Base-by-base conservation (phyloP, 805 yeast genomes). In the Vanderwaltozyma polyspora region DNA sequence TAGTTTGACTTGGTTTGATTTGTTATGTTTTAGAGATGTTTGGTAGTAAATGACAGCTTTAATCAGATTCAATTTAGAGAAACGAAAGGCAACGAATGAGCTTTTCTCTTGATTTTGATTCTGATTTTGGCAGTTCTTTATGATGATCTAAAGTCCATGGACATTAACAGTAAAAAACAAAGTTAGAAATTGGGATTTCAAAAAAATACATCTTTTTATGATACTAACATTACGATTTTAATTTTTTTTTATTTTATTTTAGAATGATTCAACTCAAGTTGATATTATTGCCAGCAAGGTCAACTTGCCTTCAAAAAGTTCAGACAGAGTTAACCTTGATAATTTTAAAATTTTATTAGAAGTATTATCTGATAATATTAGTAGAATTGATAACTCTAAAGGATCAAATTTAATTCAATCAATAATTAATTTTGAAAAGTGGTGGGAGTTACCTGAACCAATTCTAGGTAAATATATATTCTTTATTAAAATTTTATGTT, bases 401-500 rank as follows among this genome's bases (percentile, higher is more conserved):
- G 67, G 79, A 38, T 60, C 62, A 35, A 50, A 67, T 11, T 61
- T 85, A 32, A 70, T 86, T 28, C 60, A 69, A 25, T 67, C 86
- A 15, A 62, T 87, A 22, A 66, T 86, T 31, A 69, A 65, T 39
- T 67, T 79, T 35, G 54, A 55, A 42, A 64, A 67, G 37, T 84
- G 94, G 91, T 65, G 77, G 49, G 62, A 58, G 16, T 45, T 67
- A 23, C 63, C 68, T 5, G 45, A 51, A 8, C 42, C 48, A 12
- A 71, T 77, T 44, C 58, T 72, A 18, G 62, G 65, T 32, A 61
- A 66, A 31, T 86, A 81, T 57, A 68, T 79, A 31, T 77, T 74
- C 29, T 91, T 91, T 55, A 60, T 84, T 30, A 68, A 75, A 29
- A 82, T 87, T 19, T 66, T 89, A 34, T 82, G 87, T 25, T 79